Evolutionary conservation across 2,329 filamentous ascomycete species (phyloP), one percentile per base, ranked within the genome.

Genomic region (Colletotrichum tropicale): DNA sequence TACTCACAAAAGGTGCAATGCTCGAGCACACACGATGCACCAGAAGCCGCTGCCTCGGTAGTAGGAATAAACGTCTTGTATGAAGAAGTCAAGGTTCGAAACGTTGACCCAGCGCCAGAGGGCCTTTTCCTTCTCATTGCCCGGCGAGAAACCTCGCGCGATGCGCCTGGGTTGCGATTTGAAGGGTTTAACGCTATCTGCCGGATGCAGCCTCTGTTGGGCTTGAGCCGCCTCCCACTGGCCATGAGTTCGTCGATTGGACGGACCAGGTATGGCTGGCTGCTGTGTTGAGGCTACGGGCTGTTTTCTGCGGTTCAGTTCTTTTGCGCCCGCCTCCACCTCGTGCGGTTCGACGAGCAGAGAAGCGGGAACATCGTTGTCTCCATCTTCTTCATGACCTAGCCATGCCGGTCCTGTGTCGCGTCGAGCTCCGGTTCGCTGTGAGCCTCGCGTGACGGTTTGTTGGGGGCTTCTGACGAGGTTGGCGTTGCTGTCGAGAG

Each of bases 51-150:
- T 94, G 3, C 94, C 94, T 67, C 94, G 88, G 81, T 94, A 98
- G 84, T 98, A 98, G 78, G 94, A 90, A 82, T 98, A 98, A 5
- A 98, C 95, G 77, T 92, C 94, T 71, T 92, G 91, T 81, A 98
- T 92, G 82, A 98, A 98, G 80, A 92, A 93, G 84, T 98, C 96
- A 69, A 98, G 88, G 81, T 98, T 97, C 48, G 94, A 92, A 73
- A 97, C 95, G 81, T 98, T 98, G 70, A 95, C 95, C 94, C 96
- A 98, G 84, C 95, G 91, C 93, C 95, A 98, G 87, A 98, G 91
- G 5, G 96, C 96, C 83, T 93, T 94, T 81, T 96, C 94, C 83
- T 92, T 92, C 15, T 86, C 85, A 68, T 82, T 85, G 12, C 84
- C 84, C 2, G 82, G 77, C 24, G 83, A 72, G 18, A 80, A 71